These are phyloP conservation scores for Blechomonas ayalai DNA, from an alignment of 208 protist species.

Conservation along the genomic window DNA sequence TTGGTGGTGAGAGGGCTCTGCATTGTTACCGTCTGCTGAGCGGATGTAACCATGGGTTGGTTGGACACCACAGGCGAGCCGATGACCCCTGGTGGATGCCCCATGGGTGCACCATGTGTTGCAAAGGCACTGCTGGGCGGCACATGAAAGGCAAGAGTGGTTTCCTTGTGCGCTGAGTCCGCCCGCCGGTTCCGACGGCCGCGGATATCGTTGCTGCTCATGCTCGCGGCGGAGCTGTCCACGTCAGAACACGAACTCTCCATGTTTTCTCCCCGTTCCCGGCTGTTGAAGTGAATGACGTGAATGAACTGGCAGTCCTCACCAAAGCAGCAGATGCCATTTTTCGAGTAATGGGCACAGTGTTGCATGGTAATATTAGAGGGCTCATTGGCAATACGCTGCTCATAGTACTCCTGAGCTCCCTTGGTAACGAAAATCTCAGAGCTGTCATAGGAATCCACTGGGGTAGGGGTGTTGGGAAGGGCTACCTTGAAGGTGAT, in stretches of 20 bases:
- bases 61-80: no score
- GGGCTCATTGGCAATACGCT: constrained; percentile 30
- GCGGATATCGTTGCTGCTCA: constrained; percentile 8
- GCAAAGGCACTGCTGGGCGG: no score
- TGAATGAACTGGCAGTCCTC: constrained; percentile 70
- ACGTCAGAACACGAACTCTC: constrained; percentile 35
- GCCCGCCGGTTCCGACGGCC: constrained; percentile 7
- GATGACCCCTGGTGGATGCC: no score
- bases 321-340: constrained; percentile 79
- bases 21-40: constrained; percentile 1
- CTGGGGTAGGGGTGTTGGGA: constrained; percentile 62
- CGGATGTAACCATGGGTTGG: no score
- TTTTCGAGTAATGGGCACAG: constrained; percentile 72
- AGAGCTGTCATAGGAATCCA: constrained; percentile 53
- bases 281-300: constrained; percentile 36
- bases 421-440: constrained; percentile 55
- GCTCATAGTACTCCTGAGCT: constrained; percentile 60
- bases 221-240: constrained; percentile 13
- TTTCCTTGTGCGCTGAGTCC: constrained; percentile 26
- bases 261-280: constrained; percentile 14
- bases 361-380: constrained; percentile 63
- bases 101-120: no score
- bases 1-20: neutral
- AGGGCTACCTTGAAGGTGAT: constrained; percentile 49
- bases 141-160: constrained; percentile 23